A percentile compares a stretch with the other conserved stretches of the same genome.
Conservation (phyloP, 2,329 filamentous ascomycete species). For the Nannizziopsis arthrosporioides region DNA sequence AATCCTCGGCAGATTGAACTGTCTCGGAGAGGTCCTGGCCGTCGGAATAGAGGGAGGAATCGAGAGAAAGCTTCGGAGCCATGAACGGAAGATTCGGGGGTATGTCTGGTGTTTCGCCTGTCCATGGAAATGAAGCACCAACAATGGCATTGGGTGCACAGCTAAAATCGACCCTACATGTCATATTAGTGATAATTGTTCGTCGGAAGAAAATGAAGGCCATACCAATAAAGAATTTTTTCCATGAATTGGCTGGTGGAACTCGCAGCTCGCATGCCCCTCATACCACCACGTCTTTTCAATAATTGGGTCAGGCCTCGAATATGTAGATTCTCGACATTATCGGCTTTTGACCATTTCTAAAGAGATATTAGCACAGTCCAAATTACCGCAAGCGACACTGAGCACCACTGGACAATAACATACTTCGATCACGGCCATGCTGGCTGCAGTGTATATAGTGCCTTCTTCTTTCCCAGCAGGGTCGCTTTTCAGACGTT, state of each 20-base stretch:
- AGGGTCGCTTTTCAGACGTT: slow-evolving; percentile 20
- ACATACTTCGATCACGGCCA: slow-evolving; percentile 27
- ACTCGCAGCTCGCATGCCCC: slow-evolving; percentile 20
- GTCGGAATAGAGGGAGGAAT: slow-evolving; percentile 10
- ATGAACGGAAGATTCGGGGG: slow-evolving; percentile 20
- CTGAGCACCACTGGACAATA: neutral
- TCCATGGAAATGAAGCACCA: slow-evolving; percentile 23
- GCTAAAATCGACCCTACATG: slow-evolving; percentile 24
- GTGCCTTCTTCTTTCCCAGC: slow-evolving; percentile 21
- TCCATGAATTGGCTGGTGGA: slow-evolving; percentile 22
- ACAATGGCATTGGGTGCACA: slow-evolving; percentile 24
- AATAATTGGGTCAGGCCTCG: slow-evolving; percentile 22
- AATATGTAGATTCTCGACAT: slow-evolving; percentile 24
- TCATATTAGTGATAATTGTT: neutral
- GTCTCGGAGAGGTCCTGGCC: slow-evolving; percentile 17
- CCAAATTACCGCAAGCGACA: neutral
- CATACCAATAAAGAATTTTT: slow-evolving; percentile 26
- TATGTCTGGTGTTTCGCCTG: slow-evolving; percentile 19
- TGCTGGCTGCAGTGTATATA: slow-evolving; percentile 25
- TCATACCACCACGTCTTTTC: slow-evolving; percentile 23
- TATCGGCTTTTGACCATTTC: slow-evolving; percentile 28
- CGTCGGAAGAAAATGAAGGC: neutral
- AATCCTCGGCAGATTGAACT: slow-evolving; percentile 23
- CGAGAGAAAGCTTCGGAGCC: slow-evolving; percentile 17
- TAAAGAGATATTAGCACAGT: slow-evolving; percentile 11